Evolutionary conservation across 1,139 yeast species (phyloP), one percentile per base, ranked within the genome.

Genomic region (Kluyveromyces sp.): DNA sequence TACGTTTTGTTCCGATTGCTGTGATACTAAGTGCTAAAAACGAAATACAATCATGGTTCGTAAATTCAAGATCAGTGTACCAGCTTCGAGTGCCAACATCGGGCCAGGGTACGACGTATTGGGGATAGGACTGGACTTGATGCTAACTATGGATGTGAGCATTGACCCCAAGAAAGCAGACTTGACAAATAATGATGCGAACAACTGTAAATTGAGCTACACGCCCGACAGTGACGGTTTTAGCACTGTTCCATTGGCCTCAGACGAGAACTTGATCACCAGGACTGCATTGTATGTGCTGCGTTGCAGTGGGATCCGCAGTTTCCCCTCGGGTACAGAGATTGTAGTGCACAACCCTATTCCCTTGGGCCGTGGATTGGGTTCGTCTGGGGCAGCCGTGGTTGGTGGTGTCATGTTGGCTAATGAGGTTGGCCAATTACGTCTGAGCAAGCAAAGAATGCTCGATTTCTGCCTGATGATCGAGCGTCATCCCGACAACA

Each of bases 51-150:
- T 17, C 11, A 68, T 67, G 71, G 48, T 56, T 37, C 69, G 74
- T 49, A 65, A 69, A 45, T 78, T 78, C 60, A 63, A 61, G 41
- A 77, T 89, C 57, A 78, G 76, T 46, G 95, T 92, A 13, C 98
- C 98, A 2, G 96, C 97, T 2, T 89, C 97, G 2, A 85, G 95
- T 40, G 98, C 98, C 57, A 92, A 92, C 61, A 89, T 92, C 43
- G 98, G 98, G 7, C 98, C 98, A 2, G 98, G 98, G 1, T 92
- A 89, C 61, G 98, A 92, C 65, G 98, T 92, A 4, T 71, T 92
- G 43, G 98, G 98, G 16, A 80, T 92, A 41, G 96, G 96, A 33
- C 74, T 92, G 53, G 73, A 83, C 48, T 68, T 88, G 39, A 87
- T 71, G 60, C 70, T 92, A 49, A 83, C 81, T 48, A 72, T 92